phyloP scores from a whole-genome alignment of 2,329 filamentous ascomycete genomes.

The Fusarium secorum region DNA sequence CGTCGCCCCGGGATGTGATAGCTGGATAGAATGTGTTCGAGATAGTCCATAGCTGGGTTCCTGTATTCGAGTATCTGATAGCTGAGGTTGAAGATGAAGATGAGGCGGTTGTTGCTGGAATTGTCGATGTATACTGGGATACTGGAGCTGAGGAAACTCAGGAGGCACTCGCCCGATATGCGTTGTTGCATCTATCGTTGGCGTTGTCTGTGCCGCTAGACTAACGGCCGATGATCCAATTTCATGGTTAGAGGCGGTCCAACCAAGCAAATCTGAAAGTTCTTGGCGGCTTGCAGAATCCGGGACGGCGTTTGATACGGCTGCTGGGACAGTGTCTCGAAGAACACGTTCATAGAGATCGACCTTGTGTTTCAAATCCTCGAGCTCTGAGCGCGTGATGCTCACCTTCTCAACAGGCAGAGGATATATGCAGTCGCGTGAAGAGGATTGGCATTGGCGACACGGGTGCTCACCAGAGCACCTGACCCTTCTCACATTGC shows the following conservation, averaged over 20 bases:
- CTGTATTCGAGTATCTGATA: slow-evolving; percentile 21
- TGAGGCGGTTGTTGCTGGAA: slow-evolving; percentile 15
- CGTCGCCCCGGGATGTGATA: background rate
- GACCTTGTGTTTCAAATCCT: slow-evolving; percentile 51
- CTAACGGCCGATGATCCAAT: background rate
- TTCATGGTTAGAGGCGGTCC: slow-evolving; percentile 27
- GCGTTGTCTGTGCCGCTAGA: slow-evolving; percentile 11
- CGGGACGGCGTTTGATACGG: slow-evolving; percentile 21
- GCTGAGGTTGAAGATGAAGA: slow-evolving; percentile 7
- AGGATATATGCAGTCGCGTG: slow-evolving; percentile 59
- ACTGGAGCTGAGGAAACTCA: slow-evolving; percentile 26
- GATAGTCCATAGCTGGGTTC: background rate
- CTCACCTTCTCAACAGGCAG: slow-evolving; percentile 53
- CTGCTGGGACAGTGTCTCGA: slow-evolving; percentile 46
- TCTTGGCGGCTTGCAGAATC: slow-evolving; percentile 48
- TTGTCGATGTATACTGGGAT: slow-evolving; percentile 16
- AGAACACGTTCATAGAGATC: slow-evolving; percentile 52
- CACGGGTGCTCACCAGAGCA: slow-evolving; percentile 61
- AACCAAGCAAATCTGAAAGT: slow-evolving; percentile 43
- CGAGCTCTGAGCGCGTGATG: slow-evolving; percentile 52
- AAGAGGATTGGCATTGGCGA: slow-evolving; percentile 52
- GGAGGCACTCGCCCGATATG: slow-evolving; percentile 5
- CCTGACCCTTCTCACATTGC: slow-evolving; percentile 61
- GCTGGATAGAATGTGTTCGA: slow-evolving; percentile 11
- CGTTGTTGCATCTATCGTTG: slow-evolving; percentile 6